phyloP scores from a whole-genome alignment of 768 basidiomycete species.

The Kwoniella newhampshirensis region DNA sequence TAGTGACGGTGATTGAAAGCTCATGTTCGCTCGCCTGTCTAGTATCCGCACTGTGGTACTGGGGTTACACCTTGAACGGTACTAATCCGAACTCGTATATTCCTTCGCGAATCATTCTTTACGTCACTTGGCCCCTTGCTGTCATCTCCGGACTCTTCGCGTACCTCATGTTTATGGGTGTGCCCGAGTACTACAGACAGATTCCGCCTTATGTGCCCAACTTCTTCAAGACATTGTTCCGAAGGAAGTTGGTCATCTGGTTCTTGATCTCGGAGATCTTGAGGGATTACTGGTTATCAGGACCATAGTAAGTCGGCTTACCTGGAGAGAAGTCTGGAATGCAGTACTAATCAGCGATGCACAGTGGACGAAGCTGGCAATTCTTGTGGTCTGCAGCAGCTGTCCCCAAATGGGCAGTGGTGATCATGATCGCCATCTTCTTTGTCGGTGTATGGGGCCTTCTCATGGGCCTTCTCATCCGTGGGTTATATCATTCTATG shows the following conservation, averaged over 20 bases:
- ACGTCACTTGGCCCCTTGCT: slow-evolving; percentile 77
- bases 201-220: slow-evolving; percentile 92
- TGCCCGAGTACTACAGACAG: slow-evolving; percentile 70
- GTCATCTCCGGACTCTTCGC: slow-evolving; percentile 72
- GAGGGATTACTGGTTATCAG: slow-evolving; percentile 57
- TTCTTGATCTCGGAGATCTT: slow-evolving; percentile 89
- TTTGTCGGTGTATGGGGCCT: slow-evolving; percentile 83
- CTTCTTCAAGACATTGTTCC: slow-evolving; percentile 83
- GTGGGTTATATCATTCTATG: slow-evolving; percentile 28
- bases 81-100: slow-evolving; percentile 57
- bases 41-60: slow-evolving; percentile 91
- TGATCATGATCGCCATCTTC: slow-evolving; percentile 75
- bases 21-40: background rate
- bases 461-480: slow-evolving; percentile 68
- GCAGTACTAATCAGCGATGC: slow-evolving; percentile 60
- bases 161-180: slow-evolving; percentile 78
- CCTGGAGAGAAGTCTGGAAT: slow-evolving; percentile 45
- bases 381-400: slow-evolving; percentile 80
- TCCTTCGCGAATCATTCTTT: slow-evolving; percentile 80
- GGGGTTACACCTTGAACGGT: slow-evolving; percentile 77
- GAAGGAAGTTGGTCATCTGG: slow-evolving; percentile 89
- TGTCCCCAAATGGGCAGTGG: slow-evolving; percentile 78
- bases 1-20: background rate
- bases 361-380: slow-evolving; percentile 79
- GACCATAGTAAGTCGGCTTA: slow-evolving; percentile 42